Conservation (phyloP, 768 basidiomycete species). For the Amanita muscaria region DNA sequence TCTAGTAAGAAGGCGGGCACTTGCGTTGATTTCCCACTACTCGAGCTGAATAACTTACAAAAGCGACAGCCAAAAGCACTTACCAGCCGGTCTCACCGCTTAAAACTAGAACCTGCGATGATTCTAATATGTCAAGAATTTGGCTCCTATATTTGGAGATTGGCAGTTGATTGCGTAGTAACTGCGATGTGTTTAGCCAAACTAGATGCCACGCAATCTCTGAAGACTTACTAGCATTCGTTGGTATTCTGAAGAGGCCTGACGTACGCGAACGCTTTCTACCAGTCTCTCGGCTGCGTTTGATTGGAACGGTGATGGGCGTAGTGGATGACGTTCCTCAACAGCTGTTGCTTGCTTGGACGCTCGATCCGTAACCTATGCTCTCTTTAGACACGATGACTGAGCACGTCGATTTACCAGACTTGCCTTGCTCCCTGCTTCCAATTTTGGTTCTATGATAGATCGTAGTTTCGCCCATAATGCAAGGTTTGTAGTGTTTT, state of each 20-base stretch:
- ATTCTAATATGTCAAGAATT: constrained; percentile 62
- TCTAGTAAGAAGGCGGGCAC: constrained; percentile 92
- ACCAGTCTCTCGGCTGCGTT: constrained; percentile 42
- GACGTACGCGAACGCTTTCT: constrained; percentile 51
- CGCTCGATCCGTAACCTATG: constrained; percentile 1
- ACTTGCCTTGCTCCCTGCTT: constrained; percentile 32
- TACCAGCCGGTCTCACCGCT: constrained; percentile 44
- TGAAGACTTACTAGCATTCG: constrained; percentile 70
- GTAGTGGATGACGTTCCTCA: constrained; percentile 1
- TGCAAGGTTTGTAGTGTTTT: constrained; percentile 55
- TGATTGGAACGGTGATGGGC: constrained; percentile 13
- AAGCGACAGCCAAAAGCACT: constrained; percentile 9
- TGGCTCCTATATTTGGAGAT: constrained; percentile 75
- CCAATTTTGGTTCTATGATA: constrained; percentile 59
- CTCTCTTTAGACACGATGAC: background rate
- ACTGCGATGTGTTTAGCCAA: constrained; percentile 29
- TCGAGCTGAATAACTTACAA: constrained; percentile 4
- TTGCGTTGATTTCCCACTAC: constrained; percentile 94
- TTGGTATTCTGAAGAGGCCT: constrained; percentile 60
- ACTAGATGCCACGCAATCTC: background rate
- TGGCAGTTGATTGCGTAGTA: constrained; percentile 69
- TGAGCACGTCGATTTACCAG: background rate
- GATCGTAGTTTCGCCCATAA: constrained; percentile 62
- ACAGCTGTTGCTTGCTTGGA: background rate
- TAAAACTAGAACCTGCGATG: constrained; percentile 78